Percentiles rank a stretch among this genome's conserved stretches.
Evolutionary conservation across 139 green algal genomes (phyloP).

Genomic region (Chlamydomonas sp.): DNA sequence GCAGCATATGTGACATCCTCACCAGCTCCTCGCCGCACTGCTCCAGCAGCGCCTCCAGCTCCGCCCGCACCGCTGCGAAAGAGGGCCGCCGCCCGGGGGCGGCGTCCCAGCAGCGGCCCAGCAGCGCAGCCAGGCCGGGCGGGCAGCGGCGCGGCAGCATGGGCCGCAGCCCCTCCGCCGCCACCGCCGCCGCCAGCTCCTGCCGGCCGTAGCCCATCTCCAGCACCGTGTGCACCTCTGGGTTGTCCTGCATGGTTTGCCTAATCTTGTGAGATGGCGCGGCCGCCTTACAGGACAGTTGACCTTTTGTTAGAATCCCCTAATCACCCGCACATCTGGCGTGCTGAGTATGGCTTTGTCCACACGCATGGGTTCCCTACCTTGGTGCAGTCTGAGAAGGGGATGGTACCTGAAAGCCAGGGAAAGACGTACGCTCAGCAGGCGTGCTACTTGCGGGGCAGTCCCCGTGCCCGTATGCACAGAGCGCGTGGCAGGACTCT

Average conservation of each 20-base stretch:
- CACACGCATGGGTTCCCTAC: not conserved
- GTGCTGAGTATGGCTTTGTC: not conserved
- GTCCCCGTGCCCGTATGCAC: no score
- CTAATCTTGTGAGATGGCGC: not conserved
- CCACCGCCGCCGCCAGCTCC: constrained; percentile 87
- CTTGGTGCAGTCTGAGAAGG: constrained; percentile 84
- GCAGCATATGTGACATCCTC: not conserved
- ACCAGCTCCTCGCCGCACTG: not conserved
- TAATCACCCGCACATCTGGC: not conserved
- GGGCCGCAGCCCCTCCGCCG: constrained; percentile 82
- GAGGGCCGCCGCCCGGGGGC: constrained; percentile 59
- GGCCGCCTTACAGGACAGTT: not conserved
- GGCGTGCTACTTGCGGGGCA: no score
- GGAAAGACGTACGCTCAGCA: not conserved
- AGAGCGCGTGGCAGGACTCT: no score
- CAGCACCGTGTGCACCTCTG: constrained; percentile 88
- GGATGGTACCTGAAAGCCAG: constrained; percentile 40
- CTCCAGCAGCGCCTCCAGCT: constrained; percentile 37
- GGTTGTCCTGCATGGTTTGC: constrained; percentile 75
- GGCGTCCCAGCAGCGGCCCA: constrained; percentile 71
- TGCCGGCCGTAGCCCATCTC: constrained; percentile 90
- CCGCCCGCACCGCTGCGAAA: constrained; percentile 51
- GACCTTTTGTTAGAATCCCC: not conserved
- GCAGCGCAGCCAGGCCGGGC: constrained; percentile 49
- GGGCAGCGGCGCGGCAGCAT: constrained; percentile 54